Conservation (phyloP, 2,329 filamentous ascomycete genomes). For the Penicillium sp. region DNA sequence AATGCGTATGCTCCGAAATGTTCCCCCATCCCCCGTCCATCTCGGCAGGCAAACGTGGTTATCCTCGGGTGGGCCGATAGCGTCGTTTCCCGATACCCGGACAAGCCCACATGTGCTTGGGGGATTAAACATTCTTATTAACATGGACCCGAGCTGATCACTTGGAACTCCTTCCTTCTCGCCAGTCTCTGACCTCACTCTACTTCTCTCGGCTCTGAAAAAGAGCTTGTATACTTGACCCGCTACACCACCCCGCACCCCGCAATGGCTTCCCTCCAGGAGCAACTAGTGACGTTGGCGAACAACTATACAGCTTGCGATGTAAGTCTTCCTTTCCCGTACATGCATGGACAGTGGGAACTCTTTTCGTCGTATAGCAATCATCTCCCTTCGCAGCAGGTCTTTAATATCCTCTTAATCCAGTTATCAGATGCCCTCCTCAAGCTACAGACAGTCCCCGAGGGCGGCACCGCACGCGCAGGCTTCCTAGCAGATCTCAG, state of each 20-base stretch:
- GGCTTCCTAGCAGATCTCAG: slow-evolving; percentile 69
- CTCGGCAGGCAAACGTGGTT: slow-evolving; percentile 1
- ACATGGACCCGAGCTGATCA: not conserved
- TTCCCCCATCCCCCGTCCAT: not conserved
- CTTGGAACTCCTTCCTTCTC: not conserved
- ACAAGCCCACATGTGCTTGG: slow-evolving; percentile 25
- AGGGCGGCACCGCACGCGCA: slow-evolving; percentile 58
- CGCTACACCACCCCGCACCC: slow-evolving; percentile 22
- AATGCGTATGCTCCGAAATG: not conserved
- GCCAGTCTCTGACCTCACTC: not conserved
- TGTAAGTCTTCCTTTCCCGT: slow-evolving; percentile 31
- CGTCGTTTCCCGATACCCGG: slow-evolving; percentile 26
- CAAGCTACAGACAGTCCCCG: slow-evolving; percentile 59
- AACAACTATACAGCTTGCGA: slow-evolving; percentile 49
- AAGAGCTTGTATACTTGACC: slow-evolving; percentile 3
- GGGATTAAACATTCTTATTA: not conserved
- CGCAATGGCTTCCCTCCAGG: slow-evolving; percentile 37
- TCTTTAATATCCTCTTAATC: not conserved
- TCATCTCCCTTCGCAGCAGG: not conserved
- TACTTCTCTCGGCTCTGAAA: not conserved
- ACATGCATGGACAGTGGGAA: not conserved
- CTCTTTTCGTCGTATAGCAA: not conserved
- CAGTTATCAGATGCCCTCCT: slow-evolving; percentile 73
- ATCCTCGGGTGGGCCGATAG: slow-evolving; percentile 20
- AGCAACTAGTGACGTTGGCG: slow-evolving; percentile 37